A percentile compares a stretch with the other conserved stretches of the same genome.
Evolutionary conservation across 1,139 yeast species (phyloP).

Genomic region (Geotrichum macrosporum): DNA sequence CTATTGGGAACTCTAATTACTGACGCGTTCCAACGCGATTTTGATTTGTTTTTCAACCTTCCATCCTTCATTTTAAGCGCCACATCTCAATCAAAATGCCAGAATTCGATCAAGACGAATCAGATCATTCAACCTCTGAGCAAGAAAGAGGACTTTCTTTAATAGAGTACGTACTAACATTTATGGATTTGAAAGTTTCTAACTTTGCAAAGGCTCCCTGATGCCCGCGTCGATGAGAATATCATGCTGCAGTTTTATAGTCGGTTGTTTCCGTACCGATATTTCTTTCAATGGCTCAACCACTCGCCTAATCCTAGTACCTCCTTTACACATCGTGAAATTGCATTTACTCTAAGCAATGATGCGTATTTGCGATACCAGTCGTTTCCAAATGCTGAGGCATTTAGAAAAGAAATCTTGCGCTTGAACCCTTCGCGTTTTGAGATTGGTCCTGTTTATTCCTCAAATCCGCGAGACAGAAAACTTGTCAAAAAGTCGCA

Average conservation of each 20-base stretch:
- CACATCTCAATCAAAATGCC: conserved; percentile 12
- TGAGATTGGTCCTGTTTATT: conserved; percentile 90
- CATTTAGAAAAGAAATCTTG: conserved; percentile 70
- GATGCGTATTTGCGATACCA: conserved; percentile 82
- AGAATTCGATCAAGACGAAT: not conserved
- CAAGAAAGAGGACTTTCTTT: not conserved
- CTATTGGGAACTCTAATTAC: conserved; percentile 8
- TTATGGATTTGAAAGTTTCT: not conserved
- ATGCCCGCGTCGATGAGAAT: conserved; percentile 15
- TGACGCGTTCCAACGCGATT: not conserved
- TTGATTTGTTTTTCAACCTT: not conserved
- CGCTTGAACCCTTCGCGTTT: conserved; percentile 81
- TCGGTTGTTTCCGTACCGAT: conserved; percentile 56
- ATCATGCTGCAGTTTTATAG: conserved; percentile 52
- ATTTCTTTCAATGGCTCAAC: conserved; percentile 80
- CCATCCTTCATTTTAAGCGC: too few relatives aligned
- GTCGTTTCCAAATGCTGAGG: conserved; percentile 62
- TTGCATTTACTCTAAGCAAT: conserved; percentile 82
- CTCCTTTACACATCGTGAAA: conserved; percentile 78
- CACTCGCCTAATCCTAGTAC: conserved; percentile 67
- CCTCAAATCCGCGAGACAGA: conserved; percentile 79
- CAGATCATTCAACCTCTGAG: conserved; percentile 1
- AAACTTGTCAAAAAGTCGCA: conserved; percentile 74
- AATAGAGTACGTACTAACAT: conserved; percentile 5
- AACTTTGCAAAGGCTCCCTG: conserved; percentile 9